Evolutionary conservation across 345 rosid species (phyloP).

Genomic region (Rhodomyrtus tomentosa): DNA sequence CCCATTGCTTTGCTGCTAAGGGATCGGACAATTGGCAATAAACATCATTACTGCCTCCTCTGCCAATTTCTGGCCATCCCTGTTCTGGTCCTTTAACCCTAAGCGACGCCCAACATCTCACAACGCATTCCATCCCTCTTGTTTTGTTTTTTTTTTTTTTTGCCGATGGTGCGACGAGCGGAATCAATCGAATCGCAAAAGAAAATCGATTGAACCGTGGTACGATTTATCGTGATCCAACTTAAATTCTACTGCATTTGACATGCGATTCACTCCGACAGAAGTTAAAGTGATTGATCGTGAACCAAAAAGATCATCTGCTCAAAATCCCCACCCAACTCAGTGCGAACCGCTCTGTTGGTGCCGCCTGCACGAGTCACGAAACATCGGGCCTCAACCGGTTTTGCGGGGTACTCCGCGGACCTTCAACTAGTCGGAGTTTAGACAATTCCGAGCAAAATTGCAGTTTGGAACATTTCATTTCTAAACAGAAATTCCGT

Average conservation of each 20-base stretch:
- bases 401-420: rapidly evolving
- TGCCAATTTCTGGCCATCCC: too few relatives aligned
- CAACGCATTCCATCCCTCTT: too few relatives aligned
- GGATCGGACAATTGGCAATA: background rate
- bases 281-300: rapidly evolving
- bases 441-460: too few relatives aligned
- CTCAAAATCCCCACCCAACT: rapidly evolving
- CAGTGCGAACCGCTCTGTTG: too few relatives aligned
- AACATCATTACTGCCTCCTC: background rate
- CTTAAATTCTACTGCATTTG: rapidly evolving
- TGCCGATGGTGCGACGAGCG: too few relatives aligned
- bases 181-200: too few relatives aligned
- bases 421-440: rapidly evolving
- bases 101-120: too few relatives aligned
- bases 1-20: background rate
- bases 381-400: rapidly evolving
- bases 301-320: rapidly evolving
- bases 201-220: too few relatives aligned
- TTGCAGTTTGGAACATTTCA: too few relatives aligned
- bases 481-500: too few relatives aligned
- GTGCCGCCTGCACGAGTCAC: rapidly evolving
- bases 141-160: too few relatives aligned
- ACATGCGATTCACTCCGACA: rapidly evolving
- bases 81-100: too few relatives aligned
- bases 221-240: background rate